Percentiles rank a stretch among this genome's conserved stretches.
phyloP scores from a whole-genome alignment of 495 filamentous ascomycete species.

The Aspergillus hancockii region DNA sequence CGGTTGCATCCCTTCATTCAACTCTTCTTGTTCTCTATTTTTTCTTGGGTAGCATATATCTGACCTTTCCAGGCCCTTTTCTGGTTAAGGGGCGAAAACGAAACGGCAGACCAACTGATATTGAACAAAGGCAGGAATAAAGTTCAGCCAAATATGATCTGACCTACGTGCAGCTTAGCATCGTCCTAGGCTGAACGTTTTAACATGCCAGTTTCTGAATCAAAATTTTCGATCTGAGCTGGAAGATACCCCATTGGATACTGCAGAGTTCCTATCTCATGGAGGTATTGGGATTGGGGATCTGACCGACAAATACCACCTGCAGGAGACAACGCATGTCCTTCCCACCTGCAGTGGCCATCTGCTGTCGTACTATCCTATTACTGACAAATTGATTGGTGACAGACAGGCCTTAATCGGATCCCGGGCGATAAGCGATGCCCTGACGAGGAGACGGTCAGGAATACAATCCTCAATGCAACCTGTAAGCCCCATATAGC shows the following conservation, averaged over 20 bases:
- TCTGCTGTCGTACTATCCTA: background rate
- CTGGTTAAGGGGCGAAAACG: background rate
- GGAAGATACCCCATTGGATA: constrained; percentile 1
- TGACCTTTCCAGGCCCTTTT: background rate
- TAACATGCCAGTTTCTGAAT: background rate
- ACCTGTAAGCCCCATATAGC: background rate
- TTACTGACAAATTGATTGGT: constrained; percentile 1
- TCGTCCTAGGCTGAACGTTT: background rate
- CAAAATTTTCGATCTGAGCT: constrained; percentile 3
- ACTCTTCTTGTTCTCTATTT: background rate
- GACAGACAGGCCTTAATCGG: too few species aligned
- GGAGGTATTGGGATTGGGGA: background rate
- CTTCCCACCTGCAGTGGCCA: background rate
- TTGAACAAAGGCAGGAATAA: constrained; percentile 6
- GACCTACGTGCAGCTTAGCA: constrained; percentile 6
- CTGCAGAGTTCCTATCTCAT: background rate
- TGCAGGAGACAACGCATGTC: constrained; percentile 1
- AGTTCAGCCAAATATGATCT: background rate
- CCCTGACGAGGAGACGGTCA: background rate
- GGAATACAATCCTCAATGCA: constrained; percentile 2
- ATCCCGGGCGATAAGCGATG: background rate
- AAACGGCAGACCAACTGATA: background rate
- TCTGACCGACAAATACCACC: background rate
- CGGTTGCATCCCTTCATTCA: background rate
- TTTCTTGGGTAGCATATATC: background rate